Conservation (phyloP, 2,329 filamentous ascomycete species). For the Clarireedia homoeocarpa region DNA sequence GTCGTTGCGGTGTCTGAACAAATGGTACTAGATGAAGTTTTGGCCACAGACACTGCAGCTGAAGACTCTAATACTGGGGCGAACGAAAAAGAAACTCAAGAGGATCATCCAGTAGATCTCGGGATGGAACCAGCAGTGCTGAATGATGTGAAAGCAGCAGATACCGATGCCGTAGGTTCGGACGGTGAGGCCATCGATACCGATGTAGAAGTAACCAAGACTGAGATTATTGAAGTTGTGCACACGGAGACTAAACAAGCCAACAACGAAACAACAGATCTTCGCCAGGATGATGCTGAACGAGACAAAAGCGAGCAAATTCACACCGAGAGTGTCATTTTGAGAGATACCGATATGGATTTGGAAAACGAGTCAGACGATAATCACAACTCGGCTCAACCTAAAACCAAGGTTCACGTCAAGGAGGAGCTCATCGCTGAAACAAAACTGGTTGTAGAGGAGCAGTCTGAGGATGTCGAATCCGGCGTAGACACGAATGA, state of each 20-base stretch:
- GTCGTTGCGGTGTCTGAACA: too few relatives aligned
- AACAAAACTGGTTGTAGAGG: not conserved
- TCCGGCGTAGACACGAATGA: not conserved
- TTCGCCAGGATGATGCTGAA: not conserved
- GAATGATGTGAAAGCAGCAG: not conserved
- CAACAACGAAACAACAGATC: too few relatives aligned
- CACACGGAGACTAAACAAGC: not conserved
- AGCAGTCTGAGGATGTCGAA: not conserved
- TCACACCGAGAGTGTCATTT: not conserved
- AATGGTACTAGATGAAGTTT: not conserved
- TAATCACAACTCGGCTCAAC: not conserved
- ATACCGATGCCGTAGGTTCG: not conserved
- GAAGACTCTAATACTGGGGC: too few relatives aligned
- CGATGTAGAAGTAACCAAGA: not conserved
- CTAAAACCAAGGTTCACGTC: not conserved
- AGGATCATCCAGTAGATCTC: too few relatives aligned
- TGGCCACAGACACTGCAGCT: too few relatives aligned
- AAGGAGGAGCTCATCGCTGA: not conserved
- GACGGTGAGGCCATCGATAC: not conserved
- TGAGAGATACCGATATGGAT: not conserved
- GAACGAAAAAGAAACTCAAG: too few relatives aligned
- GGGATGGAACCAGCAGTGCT: too few relatives aligned
- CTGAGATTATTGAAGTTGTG: not conserved
- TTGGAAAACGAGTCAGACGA: not conserved
- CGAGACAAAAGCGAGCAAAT: not conserved